phyloP scores from a whole-genome alignment of 2,329 filamentous ascomycete species.

The Sporothrix curviconia region DNA sequence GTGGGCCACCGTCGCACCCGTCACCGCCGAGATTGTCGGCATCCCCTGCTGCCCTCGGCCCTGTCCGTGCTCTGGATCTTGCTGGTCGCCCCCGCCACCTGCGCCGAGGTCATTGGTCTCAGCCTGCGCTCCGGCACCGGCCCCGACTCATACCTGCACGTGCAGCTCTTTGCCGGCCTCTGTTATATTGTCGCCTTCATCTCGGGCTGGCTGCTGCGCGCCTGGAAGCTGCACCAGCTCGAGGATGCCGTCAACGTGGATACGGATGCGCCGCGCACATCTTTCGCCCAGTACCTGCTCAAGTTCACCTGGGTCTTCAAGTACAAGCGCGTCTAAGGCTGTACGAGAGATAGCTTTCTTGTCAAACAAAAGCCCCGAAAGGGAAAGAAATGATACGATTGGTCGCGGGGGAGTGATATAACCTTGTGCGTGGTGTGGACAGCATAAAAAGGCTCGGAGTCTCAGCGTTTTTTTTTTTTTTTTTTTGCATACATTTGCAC shows the following conservation, averaged over 20 bases:
- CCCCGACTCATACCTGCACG: conserved; percentile 42
- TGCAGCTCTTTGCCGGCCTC: conserved; percentile 53
- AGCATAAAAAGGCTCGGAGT: neutral
- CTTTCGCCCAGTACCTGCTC: conserved; percentile 15
- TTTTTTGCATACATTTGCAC: neutral
- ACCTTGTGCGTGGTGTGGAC: neutral
- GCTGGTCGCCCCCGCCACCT: conserved; percentile 64
- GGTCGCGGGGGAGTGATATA: neutral
- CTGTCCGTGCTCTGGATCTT: conserved; percentile 67
- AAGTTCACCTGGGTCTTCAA: conserved; percentile 19
- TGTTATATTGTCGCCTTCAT: conserved; percentile 52
- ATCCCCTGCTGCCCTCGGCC: conserved; percentile 58
- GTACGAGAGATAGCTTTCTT: too few species aligned
- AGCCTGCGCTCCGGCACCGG: conserved; percentile 39
- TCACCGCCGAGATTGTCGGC: conserved; percentile 68
- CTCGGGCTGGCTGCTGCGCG: conserved; percentile 38
- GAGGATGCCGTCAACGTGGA: conserved; percentile 21
- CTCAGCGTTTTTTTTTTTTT: neutral
- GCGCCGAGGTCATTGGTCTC: conserved; percentile 58
- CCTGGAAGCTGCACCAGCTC: conserved; percentile 38
- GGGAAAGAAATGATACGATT: neutral
- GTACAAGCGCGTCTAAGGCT: conserved; percentile 9
- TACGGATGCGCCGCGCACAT: neutral
- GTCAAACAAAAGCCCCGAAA: too few species aligned
- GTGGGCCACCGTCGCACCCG: conserved; percentile 62